Evolutionary conservation across 2,329 filamentous ascomycete species (phyloP), one percentile per base, ranked within the genome.

Genomic region (Diaporthe amygdali): DNA sequence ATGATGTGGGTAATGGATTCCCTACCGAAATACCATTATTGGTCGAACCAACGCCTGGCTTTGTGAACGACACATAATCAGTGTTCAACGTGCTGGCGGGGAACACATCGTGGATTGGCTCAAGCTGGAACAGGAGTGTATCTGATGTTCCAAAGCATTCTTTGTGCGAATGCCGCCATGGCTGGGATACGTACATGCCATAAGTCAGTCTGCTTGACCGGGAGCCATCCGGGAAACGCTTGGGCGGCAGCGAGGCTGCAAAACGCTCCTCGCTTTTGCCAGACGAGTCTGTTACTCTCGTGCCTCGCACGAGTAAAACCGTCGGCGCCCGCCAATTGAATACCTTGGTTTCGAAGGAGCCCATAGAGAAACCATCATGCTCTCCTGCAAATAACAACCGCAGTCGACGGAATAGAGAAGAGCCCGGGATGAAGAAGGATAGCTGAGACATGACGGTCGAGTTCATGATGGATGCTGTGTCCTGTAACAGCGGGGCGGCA

Each of bases 251-350:
- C 0, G 89, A 88, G 15, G 91, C 87, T 4, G 87, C 84, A 82
- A 92, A 93, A 0, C 82, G 78, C 75, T 91, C 88, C 56, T 87
- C 86, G 0, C 89, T 87, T 17, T 85, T 82, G 15, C 81, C 79
- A 1, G 86, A 82, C 49, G 80, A 77, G 25, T 87, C 82, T 2
- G 84, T 79, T 8, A 94, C 83, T 7, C 91, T 86, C 5, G 86
- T 89, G 25, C 93, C 93, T 25, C 89, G 88, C 2, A 94, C 90
- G 1, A 95, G 85, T 14, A 95, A 83, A 22, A 95, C 88, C 0
- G 93, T 94, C 0, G 93, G 93, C 0, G 92, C 92, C 51, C 89
- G 86, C 92, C 93, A 95, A 78, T 94, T 93, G 81, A 94, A 93
- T 3, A 94, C 90, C 75, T 91, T 91, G 25, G 90, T 88, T 77